These are phyloP conservation scores for Didymella pomorum DNA, from an alignment of 2,329 filamentous ascomycete species.

Conservation along the genomic window DNA sequence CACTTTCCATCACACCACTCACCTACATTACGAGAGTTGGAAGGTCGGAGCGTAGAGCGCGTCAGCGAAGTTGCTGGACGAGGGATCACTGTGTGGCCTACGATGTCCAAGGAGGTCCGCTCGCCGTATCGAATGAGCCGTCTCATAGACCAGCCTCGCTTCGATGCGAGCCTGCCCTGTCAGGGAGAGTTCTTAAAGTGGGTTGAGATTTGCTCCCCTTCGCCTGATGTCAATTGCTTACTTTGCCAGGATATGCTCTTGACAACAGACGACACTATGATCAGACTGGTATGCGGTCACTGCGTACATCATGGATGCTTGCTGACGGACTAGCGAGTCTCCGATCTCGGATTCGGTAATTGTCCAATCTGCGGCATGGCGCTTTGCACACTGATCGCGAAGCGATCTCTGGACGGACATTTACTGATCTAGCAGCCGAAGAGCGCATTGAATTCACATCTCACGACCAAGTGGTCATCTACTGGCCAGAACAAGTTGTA, in stretches of 20 bases:
- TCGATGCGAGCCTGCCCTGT: not conserved
- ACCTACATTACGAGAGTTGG: not conserved
- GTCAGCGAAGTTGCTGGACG: not conserved
- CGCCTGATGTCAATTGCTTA: slow-evolving; percentile 8
- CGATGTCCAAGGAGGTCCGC: not conserved
- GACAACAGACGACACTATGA: not conserved
- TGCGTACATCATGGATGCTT: slow-evolving; percentile 18
- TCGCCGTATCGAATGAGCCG: not conserved
- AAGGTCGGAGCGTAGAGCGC: not conserved
- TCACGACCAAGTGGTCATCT: slow-evolving; percentile 1
- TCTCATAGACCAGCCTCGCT: not conserved
- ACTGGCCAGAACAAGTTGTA: slow-evolving; percentile 22
- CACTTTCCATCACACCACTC: not conserved
- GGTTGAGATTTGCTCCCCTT: not conserved
- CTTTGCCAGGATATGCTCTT: slow-evolving; percentile 9
- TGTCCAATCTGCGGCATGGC: slow-evolving; percentile 18
- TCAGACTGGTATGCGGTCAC: slow-evolving; percentile 9
- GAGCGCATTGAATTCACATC: slow-evolving; percentile 19
- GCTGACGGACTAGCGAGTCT: not conserved
- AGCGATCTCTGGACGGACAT: slow-evolving; percentile 21
- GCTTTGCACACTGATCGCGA: slow-evolving; percentile 15
- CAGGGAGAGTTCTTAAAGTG: not conserved
- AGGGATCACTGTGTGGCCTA: not conserved
- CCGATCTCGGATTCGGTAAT: slow-evolving; percentile 9
- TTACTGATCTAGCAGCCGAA: slow-evolving; percentile 5